These are phyloP conservation scores for Spathaspora girioi DNA, from an alignment of 805 yeast species.

Conservation along the genomic window DNA sequence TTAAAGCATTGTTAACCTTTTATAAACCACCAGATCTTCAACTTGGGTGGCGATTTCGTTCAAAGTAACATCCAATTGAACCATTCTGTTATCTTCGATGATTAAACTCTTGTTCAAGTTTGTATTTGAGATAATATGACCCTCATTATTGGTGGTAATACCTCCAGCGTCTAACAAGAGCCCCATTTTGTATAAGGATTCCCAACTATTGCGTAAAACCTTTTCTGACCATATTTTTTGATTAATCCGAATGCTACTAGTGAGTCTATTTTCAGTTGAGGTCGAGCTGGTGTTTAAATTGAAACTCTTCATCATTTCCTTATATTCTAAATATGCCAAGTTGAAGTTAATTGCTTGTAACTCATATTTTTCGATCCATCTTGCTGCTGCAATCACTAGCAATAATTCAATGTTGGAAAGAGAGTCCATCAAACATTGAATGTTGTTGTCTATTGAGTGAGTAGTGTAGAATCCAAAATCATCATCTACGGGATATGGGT, in stretches of 20 bases:
- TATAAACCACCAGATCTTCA: constrained; percentile 18
- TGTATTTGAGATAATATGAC: constrained; percentile 25
- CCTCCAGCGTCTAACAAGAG: constrained; percentile 47
- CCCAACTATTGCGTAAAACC: constrained; percentile 73
- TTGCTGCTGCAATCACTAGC: constrained; percentile 68
- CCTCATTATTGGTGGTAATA: constrained; percentile 38
- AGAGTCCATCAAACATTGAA: constrained; percentile 24
- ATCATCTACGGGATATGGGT: constrained; percentile 23
- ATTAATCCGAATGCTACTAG: constrained; percentile 29
- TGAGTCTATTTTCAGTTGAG: constrained; percentile 32
- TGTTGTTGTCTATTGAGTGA: constrained; percentile 16
- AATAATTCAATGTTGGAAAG: constrained; percentile 72
- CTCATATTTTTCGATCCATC: constrained; percentile 60
- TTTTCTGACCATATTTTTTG: constrained; percentile 58
- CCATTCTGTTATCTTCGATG: constrained; percentile 45
- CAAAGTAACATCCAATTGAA: constrained; percentile 48
- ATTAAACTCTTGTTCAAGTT: constrained; percentile 27
- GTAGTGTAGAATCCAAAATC: constrained; percentile 9
- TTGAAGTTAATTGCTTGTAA: constrained; percentile 68
- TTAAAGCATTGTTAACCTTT: constrained; percentile 20
- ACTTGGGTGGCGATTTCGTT: constrained; percentile 43
- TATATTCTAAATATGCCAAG: constrained; percentile 73
- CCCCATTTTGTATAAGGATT: constrained; percentile 53
- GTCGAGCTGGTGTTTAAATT: constrained; percentile 30
- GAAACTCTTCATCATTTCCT: constrained; percentile 44